Conservation (phyloP, 257 asterid genomes). For the Solanum phureja region DNA sequence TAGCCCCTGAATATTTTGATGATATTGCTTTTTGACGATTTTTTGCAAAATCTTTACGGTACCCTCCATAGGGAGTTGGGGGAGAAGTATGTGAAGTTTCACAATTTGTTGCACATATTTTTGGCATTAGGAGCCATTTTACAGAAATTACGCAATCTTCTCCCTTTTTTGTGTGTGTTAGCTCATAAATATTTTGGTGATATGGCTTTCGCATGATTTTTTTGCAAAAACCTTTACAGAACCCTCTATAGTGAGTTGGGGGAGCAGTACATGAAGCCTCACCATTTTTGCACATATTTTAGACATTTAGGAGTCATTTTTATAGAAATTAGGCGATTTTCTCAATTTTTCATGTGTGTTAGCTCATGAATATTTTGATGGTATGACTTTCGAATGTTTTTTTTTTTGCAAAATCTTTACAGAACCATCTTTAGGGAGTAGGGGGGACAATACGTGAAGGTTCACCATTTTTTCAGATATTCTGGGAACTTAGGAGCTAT, state of each 20-base stretch:
- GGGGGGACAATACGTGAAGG: background rate
- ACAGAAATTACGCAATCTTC: no score
- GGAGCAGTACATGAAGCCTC: background rate
- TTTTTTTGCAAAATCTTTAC: background rate
- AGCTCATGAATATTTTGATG: background rate
- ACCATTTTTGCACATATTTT: background rate
- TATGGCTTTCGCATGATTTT: no score
- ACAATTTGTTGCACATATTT: no score
- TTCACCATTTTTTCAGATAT: no score
- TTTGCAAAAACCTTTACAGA: no score
- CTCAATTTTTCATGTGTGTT: background rate
- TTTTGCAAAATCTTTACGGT: no score
- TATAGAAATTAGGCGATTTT: no score
- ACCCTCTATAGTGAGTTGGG: background rate
- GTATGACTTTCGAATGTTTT: background rate
- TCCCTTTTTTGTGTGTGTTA: no score
- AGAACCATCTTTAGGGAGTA: background rate
- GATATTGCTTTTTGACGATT: no score
- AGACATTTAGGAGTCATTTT: background rate
- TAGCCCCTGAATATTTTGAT: no score
- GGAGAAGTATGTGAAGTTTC: background rate
- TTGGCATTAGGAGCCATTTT: background rate
- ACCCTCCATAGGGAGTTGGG: background rate
- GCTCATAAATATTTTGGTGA: background rate
- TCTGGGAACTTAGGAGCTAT: no score